Conservation (phyloP, 192 early-diverging fungal genomes). For the Coemansia sp. region DNA sequence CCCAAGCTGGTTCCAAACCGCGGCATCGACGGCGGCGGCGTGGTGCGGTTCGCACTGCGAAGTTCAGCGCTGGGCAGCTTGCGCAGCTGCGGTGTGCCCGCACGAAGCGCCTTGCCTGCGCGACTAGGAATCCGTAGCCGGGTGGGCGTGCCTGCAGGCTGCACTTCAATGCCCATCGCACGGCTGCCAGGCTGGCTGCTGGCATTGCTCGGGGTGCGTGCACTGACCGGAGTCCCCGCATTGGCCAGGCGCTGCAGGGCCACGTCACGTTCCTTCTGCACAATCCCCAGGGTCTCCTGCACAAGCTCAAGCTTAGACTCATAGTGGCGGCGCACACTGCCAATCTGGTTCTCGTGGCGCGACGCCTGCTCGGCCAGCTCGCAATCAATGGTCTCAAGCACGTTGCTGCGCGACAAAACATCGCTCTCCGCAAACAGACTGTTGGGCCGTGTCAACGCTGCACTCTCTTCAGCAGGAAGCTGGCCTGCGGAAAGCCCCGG, state of each 20-base stretch:
- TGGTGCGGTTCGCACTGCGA: not conserved
- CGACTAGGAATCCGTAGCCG: slow-evolving; percentile 46
- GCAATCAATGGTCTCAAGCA: slow-evolving; percentile 44
- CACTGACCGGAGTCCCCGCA: slow-evolving; percentile 10
- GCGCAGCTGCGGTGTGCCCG: slow-evolving; percentile 12
- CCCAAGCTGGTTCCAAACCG: slow-evolving; percentile 20
- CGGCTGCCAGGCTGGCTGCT: slow-evolving; percentile 10
- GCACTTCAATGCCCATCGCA: slow-evolving; percentile 19
- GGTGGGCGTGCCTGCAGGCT: slow-evolving; percentile 20
- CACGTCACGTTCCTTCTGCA: slow-evolving; percentile 50
- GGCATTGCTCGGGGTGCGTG: not conserved
- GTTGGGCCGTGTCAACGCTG: slow-evolving; percentile 6
- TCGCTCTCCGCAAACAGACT: slow-evolving; percentile 23
- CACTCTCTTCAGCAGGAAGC: slow-evolving; percentile 8
- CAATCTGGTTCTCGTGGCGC: slow-evolving; percentile 52
- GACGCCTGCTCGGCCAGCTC: slow-evolving; percentile 51
- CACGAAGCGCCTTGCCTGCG: slow-evolving; percentile 11
- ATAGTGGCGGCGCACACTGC: slow-evolving; percentile 47
- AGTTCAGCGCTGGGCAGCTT: slow-evolving; percentile 8
- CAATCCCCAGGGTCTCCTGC: slow-evolving; percentile 40
- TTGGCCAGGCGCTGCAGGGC: slow-evolving; percentile 44
- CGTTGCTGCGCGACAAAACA: slow-evolving; percentile 35
- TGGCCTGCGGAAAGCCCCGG: slow-evolving; percentile 8
- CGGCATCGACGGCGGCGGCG: slow-evolving; percentile 3
- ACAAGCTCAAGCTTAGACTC: slow-evolving; percentile 46